Evolutionary conservation across 805 yeast genomes (phyloP).

Genomic region (Ogataea glucozyma): DNA sequence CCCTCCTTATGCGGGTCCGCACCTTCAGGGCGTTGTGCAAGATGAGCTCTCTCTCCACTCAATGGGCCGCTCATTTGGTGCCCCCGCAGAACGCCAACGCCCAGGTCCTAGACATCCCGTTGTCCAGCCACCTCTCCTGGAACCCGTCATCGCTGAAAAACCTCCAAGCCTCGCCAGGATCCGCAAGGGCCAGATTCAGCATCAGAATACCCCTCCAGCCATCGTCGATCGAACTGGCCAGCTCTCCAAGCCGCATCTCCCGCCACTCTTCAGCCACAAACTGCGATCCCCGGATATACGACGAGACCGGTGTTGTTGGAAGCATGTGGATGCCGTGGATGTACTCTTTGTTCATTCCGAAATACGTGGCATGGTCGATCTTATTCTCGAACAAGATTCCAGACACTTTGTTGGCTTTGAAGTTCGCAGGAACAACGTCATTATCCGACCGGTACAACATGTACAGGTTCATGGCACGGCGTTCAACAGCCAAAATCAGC

Average conservation of each 20-base stretch:
- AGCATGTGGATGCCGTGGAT: conserved; percentile 82
- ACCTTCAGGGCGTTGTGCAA: too few relatives aligned
- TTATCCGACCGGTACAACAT: conserved; percentile 51
- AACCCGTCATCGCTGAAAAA: conserved; percentile 41
- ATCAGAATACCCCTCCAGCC: conserved; percentile 65
- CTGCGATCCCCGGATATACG: conserved; percentile 51
- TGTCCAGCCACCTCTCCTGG: conserved; percentile 47
- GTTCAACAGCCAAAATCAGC: conserved; percentile 58
- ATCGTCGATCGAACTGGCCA: conserved; percentile 46
- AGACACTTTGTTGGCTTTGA: conserved; percentile 58
- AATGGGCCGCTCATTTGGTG: conserved; percentile 16
- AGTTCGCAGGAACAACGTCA: conserved; percentile 49
- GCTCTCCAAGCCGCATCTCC: conserved; percentile 30
- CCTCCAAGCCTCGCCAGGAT: conserved; percentile 42
- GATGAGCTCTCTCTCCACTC: too few relatives aligned
- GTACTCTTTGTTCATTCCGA: conserved; percentile 60
- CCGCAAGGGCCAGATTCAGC: conserved; percentile 46
- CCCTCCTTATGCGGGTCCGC: too few relatives aligned
- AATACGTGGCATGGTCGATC: conserved; percentile 70
- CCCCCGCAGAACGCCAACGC: conserved; percentile 61
- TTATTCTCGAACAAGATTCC: conserved; percentile 76
- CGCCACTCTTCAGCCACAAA: conserved; percentile 51
- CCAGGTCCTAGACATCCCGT: conserved; percentile 68
- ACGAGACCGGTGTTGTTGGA: conserved; percentile 64
- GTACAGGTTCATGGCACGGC: conserved; percentile 55